phyloP scores from a whole-genome alignment of 2,329 filamentous ascomycete genomes.

The Cladophialophora chaetospira region DNA sequence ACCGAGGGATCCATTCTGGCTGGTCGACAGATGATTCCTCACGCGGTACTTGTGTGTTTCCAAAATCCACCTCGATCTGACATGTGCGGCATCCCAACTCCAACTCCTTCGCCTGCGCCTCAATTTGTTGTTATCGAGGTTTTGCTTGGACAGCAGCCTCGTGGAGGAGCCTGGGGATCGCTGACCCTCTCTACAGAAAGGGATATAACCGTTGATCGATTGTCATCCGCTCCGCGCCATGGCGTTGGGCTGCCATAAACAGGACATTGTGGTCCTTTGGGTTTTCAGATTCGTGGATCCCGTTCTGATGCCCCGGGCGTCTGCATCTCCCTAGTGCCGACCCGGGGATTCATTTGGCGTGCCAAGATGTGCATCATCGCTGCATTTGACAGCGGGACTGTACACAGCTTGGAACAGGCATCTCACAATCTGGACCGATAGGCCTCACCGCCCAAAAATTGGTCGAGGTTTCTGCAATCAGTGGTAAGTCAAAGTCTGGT shows the following conservation, averaged over 20 bases:
- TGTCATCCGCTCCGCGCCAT: background rate
- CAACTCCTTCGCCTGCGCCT: too few relatives aligned
- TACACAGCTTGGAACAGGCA: background rate
- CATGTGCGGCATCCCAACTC: too few relatives aligned
- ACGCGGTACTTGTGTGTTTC: too few relatives aligned
- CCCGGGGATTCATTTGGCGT: conserved; percentile 18
- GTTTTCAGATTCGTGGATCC: conserved; percentile 1
- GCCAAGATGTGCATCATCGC: too few relatives aligned
- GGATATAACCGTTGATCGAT: conserved; percentile 1
- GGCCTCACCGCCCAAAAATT: background rate
- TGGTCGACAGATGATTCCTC: too few relatives aligned
- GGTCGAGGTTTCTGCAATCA: background rate
- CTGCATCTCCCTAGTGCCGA: conserved; percentile 7
- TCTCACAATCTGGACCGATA: background rate
- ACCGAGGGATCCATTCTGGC: too few relatives aligned
- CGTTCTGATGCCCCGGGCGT: background rate
- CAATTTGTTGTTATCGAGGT: too few relatives aligned
- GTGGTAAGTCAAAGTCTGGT: background rate
- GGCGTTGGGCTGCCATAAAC: too few relatives aligned
- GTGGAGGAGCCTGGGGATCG: too few relatives aligned
- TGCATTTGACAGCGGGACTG: conserved; percentile 28
- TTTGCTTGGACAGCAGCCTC: too few relatives aligned
- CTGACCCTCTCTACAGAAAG: background rate
- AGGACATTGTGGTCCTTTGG: conserved; percentile 2
- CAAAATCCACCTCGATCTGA: too few relatives aligned